Base-by-base conservation (phyloP, 2,329 filamentous ascomycete genomes). In the Colletotrichum karsti region DNA sequence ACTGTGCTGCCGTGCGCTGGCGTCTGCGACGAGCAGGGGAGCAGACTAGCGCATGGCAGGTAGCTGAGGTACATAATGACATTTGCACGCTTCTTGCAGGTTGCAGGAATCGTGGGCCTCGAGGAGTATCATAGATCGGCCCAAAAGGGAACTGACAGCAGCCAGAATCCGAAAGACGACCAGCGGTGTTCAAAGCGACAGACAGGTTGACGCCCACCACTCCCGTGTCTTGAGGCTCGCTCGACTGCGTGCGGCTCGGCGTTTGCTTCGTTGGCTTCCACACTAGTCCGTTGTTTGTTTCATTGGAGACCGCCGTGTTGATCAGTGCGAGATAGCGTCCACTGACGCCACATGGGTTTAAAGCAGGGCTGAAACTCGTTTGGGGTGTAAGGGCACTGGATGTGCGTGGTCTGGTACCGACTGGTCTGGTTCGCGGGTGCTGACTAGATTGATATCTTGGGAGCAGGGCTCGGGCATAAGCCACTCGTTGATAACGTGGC, bases 11-110 rank as follows among this genome's bases (percentile, higher is more conserved):
- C 61, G 65, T 68, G 65, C 65, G 65, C 53, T 68, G 61, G 60
- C 65, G 4, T 65, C 55, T 68, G 65, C 54, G 56, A 56, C 33
- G 46, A 56, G 39, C 37, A 48, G 18, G 26, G 35, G 18, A 44
- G 28, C 35, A 54, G 13, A 37, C 42, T 22, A 26, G 48, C 65
- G 57, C 35, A 60, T 30, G 57, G 33, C 39, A 42, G 57, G 46
- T 33, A 42, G 35, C 44, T 60, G 53, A 68, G 60, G 60, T 68
- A 68, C 65, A 65, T 68, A 53, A 22, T n/a, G 54, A 53, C 54
- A n/a, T n/a, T 54, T 55, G 39, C 54, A 59, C 37, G 28, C 22
- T 18, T 35, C 26, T 48, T 30, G 54, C 61, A 65, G 46, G 13
- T 39, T 64, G 65, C 54, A 54, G 46, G 18, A 28, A 35, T 50